Conservation (phyloP, 352 stramenopile species). For the Blastocystis sp. region DNA sequence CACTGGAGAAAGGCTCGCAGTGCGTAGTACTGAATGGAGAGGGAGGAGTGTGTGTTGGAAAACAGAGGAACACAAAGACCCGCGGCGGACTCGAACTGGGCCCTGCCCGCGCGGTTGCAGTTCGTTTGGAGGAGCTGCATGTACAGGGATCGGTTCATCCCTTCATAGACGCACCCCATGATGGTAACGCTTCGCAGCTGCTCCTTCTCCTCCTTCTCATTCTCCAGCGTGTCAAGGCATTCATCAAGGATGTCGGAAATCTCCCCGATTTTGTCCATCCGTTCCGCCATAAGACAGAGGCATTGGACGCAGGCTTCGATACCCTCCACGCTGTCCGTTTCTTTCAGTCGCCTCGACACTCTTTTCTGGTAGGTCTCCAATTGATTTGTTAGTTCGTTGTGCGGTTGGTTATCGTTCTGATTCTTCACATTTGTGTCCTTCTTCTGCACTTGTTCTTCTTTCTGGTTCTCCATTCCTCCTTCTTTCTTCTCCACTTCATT, state of each 20-base stretch:
- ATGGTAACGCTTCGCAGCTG: not conserved
- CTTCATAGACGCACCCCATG: conserved; percentile 18
- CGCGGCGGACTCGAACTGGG: not conserved
- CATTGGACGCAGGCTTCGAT: not conserved
- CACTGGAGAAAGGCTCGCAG: conserved; percentile 10
- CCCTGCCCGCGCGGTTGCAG: no score
- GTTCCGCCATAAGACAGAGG: not conserved
- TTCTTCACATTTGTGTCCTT: no score
- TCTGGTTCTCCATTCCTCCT: not conserved
- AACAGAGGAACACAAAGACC: not conserved
- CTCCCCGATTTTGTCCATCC: not conserved
- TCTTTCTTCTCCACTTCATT: not conserved
- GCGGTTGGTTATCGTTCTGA: not conserved
- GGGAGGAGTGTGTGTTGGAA: not conserved
- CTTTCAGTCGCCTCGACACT: not conserved
- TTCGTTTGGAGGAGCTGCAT: not conserved
- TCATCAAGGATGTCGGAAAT: not conserved
- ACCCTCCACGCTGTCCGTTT: conserved; percentile 11
- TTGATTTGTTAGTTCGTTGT: not conserved
- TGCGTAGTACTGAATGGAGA: conserved; percentile 9
- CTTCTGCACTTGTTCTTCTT: not conserved
- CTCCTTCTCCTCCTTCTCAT: not conserved
- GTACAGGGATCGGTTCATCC: conserved; percentile 7
- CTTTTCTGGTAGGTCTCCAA: not conserved
- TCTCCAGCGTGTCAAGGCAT: not conserved